Conservation (phyloP, 371 early-diverging fungal genomes). For the Mortierella sp. region DNA sequence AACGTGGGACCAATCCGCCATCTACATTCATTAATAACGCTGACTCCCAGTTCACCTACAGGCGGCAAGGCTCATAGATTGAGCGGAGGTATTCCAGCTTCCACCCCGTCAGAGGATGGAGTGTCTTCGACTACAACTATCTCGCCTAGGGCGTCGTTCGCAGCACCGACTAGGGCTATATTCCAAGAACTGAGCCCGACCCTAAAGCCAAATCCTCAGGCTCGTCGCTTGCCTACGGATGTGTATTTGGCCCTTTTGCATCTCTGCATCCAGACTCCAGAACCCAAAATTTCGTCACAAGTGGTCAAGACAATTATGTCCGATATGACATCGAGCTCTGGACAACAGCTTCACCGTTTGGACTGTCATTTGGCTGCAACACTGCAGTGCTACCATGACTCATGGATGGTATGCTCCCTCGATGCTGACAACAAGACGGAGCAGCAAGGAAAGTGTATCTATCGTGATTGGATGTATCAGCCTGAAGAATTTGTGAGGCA, state of each 20-base stretch:
- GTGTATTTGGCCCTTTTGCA: constrained; percentile 43
- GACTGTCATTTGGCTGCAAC: constrained; percentile 45
- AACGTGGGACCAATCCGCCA: constrained; percentile 50
- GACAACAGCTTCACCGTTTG: constrained; percentile 6
- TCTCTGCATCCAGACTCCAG: constrained; percentile 39
- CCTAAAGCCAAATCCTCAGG: constrained; percentile 37
- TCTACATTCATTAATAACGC: constrained; percentile 21
- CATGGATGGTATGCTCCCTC: constrained; percentile 30
- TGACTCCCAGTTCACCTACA: constrained; percentile 20
- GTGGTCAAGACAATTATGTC: constrained; percentile 47
- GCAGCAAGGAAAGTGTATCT: constrained; percentile 11
- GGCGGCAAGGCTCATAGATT: background rate
- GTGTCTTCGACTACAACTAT: constrained; percentile 11
- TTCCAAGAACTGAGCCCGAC: constrained; percentile 45
- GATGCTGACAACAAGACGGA: background rate
- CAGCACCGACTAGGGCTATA: constrained; percentile 10
- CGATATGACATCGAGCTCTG: constrained; percentile 26
- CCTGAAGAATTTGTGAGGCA: constrained; percentile 31
- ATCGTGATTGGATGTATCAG: constrained; percentile 44
- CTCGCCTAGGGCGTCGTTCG: constrained; percentile 42
- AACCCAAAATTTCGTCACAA: constrained; percentile 36
- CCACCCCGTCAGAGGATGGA: constrained; percentile 10
- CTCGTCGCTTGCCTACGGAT: constrained; percentile 26
- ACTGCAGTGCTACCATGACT: constrained; percentile 42
- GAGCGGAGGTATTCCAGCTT: background rate